Evolutionary conservation across 2,329 filamentous ascomycete species (phyloP), one percentile per base, ranked within the genome.

Genomic region (Claviceps maximensis): DNA sequence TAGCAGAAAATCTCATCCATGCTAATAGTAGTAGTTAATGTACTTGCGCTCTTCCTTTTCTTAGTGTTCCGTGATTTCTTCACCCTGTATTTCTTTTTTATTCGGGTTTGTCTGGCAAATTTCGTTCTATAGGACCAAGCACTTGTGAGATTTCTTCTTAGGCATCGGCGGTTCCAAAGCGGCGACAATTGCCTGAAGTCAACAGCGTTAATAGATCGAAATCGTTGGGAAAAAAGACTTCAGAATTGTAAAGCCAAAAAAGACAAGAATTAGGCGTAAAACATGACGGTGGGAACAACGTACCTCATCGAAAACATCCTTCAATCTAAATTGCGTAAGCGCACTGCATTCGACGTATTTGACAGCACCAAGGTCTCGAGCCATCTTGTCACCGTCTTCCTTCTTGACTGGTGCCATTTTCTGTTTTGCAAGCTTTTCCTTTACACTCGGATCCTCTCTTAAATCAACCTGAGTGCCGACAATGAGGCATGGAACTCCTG

Each of bases 291-390:
- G 40, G 31, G 31, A 31, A 12, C 9, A 31, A 38, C 79, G 62
- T 79, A 95, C 90, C 86, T 97, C 93, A 65, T 98, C 93, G 71
- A 98, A 98, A 19, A 98, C 93, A 67, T 97, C 93, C 78, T 98
- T 98, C 60, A 98, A 75, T 74, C 96, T 96, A 75, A 90, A 96
- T 75, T 98, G 93, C 57, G 93, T 97, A 69, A 98, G 74, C 54
- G 93, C 93, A 67, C 90, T 96, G 76, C 93, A 98, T 74, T 98
- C 93, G 58, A 97, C 93, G 63, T 98, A 98, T 77, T 96, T 97
- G 63, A 98, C 89, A 5, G 93, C 93, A 57, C 89, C 89, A n/a
- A 97, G 74, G 58, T 97, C 91, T 75, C 91, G 95, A 2, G 93
- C 91, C 89, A 97, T 96, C 61, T 83, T 79, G 70, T 97, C 91